phyloP scores from a whole-genome alignment of 1,139 yeast genomes.

The Arxiozyma bovina region DNA sequence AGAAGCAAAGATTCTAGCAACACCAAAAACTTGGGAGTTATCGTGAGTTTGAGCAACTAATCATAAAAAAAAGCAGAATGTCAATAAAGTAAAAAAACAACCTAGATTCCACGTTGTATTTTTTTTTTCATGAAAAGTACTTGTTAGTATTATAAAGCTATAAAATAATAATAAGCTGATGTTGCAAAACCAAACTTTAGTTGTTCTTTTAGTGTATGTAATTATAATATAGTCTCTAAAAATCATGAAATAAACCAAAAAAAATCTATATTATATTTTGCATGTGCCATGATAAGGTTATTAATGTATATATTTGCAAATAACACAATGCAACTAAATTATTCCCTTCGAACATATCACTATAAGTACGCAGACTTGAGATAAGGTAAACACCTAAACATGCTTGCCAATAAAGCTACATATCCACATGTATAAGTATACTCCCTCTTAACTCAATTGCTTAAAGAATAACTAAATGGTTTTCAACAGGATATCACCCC shows the following conservation, averaged over 20 bases:
- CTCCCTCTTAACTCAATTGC: slow-evolving; percentile 2
- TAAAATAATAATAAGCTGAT: neutral
- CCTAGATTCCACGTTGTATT: neutral
- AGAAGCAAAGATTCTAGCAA: slow-evolving; percentile 99
- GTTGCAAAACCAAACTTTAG: neutral
- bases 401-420: neutral
- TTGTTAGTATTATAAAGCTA: neutral
- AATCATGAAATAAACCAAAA: neutral
- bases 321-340: neutral
- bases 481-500: slow-evolving; percentile 35
- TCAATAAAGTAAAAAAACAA: neutral
- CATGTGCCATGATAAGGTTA: neutral
- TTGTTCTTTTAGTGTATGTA: neutral
- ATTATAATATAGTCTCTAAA: neutral
- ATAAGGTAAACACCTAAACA: neutral
- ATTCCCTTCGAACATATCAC: neutral
- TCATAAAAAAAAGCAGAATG: neutral
- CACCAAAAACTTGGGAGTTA: slow-evolving; percentile 99
- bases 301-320: too few relatives aligned
- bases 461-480: slow-evolving; percentile 31
- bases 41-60: slow-evolving; percentile 63
- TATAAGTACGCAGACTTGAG: neutral
- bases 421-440: neutral
- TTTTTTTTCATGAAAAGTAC: neutral
- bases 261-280: neutral